phyloP scores from a whole-genome alignment of 257 asterid species.

The Verbena officinalis region DNA sequence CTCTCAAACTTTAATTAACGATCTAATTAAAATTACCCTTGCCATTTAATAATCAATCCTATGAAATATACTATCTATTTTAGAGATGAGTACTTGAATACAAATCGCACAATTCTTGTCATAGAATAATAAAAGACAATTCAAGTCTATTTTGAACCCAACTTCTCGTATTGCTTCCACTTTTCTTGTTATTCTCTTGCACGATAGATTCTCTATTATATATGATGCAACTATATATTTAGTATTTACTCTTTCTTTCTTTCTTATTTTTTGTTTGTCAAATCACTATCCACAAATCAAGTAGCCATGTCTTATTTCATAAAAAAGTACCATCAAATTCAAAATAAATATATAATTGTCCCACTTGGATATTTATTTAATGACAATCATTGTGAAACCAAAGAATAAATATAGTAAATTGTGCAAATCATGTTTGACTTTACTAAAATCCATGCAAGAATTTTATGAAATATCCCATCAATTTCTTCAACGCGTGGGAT shows the following conservation, averaged over 20 bases:
- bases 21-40: too few relatives aligned
- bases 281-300: slow-evolving; percentile 25
- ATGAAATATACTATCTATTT: too few relatives aligned
- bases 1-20: too few relatives aligned
- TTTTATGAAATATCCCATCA: slow-evolving; percentile 40
- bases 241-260: not conserved
- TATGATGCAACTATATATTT: slow-evolving; percentile 17
- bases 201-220: slow-evolving; percentile 20
- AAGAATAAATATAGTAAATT: slow-evolving; percentile 29
- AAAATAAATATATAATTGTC: not conserved
- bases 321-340: not conserved
- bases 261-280: not conserved
- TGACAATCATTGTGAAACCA: slow-evolving; percentile 34
- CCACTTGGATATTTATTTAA: slow-evolving; percentile 25
- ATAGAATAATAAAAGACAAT: not conserved
- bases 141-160: not conserved
- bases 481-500: slow-evolving; percentile 48
- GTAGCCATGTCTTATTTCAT: too few relatives aligned
- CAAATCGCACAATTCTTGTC: not conserved
- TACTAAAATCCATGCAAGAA: slow-evolving; percentile 43
- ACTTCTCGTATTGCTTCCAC: not conserved
- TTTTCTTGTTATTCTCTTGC: not conserved
- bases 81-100: too few relatives aligned
- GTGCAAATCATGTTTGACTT: slow-evolving; percentile 47
- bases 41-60: too few relatives aligned